Evolutionary conservation across 2,329 filamentous ascomycete genomes (phyloP).

Genomic region (Cladosporium phlei): DNA sequence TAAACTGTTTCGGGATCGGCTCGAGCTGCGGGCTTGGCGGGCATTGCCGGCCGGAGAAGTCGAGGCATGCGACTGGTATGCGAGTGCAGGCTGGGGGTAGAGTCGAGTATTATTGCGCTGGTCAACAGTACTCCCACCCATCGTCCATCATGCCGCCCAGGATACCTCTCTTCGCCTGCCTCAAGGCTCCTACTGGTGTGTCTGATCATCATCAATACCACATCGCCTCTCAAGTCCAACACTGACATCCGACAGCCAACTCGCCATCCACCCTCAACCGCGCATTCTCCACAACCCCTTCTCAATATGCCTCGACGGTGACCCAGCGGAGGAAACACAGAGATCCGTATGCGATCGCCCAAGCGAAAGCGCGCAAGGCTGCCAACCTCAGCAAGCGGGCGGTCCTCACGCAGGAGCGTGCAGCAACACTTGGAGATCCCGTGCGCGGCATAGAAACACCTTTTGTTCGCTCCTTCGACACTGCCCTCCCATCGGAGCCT

Average conservation of each 20-base stretch:
- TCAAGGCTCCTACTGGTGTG: conserved; percentile 38
- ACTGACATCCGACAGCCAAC: conserved; percentile 13
- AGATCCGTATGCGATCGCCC: conserved; percentile 78
- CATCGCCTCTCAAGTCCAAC: background rate
- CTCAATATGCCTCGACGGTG: conserved; percentile 51
- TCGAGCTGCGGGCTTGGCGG: conserved; percentile 9
- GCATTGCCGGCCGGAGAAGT: conserved; percentile 10
- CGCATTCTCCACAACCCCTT: conserved; percentile 59
- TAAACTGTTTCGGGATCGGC: background rate
- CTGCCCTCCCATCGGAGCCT: conserved; percentile 41
- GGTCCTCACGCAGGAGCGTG: conserved; percentile 61
- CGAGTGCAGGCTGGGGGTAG: conserved; percentile 1
- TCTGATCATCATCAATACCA: conserved; percentile 3
- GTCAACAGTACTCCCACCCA: conserved; percentile 1
- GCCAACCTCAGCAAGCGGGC: conserved; percentile 73
- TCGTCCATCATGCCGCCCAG: conserved; percentile 42
- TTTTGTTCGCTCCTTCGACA: conserved; percentile 77
- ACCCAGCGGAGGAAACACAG: conserved; percentile 62
- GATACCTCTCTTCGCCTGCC: conserved; percentile 41
- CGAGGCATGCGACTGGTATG: conserved; percentile 13
- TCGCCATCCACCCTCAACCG: conserved; percentile 20
- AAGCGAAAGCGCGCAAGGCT: conserved; percentile 76
- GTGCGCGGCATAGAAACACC: conserved; percentile 73
- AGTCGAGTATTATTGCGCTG: conserved; percentile 1
- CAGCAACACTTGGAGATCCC: conserved; percentile 66